A percentile compares a stretch with the other conserved stretches of the same genome.
Evolutionary conservation across 202 grass and related monocot species (phyloP).

Genomic region (Panicum virgatum): DNA sequence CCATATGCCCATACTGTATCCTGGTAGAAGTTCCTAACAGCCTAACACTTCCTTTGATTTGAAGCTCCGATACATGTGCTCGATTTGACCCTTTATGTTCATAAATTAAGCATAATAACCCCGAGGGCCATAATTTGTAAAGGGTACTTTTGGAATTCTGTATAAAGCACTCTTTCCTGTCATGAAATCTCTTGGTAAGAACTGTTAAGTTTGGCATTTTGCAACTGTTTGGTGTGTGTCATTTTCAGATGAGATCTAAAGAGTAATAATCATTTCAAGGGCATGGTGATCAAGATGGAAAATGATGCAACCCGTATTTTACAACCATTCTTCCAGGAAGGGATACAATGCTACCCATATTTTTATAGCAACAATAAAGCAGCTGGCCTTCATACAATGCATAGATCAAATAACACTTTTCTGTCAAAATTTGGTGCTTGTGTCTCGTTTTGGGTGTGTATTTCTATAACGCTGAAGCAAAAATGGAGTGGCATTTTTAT

Average conservation of each 20-base stretch:
- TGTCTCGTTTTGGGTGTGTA: background rate
- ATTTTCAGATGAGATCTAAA: constrained; percentile 10
- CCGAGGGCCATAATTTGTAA: background rate
- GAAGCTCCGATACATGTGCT: background rate
- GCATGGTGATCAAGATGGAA: background rate
- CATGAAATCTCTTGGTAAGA: constrained; percentile 2
- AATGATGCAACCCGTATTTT: background rate
- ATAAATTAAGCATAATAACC: background rate
- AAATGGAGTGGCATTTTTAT: background rate
- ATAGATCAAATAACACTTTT: background rate
- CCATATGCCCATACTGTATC: constrained; percentile 29
- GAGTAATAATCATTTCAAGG: constrained; percentile 5
- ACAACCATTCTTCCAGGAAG: background rate
- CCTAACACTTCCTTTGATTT: constrained; percentile 1
- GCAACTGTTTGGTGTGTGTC: background rate
- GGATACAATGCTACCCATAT: background rate
- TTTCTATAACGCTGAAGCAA: constrained; percentile 5
- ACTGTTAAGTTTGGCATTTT: constrained; percentile 7
- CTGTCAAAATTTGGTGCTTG: background rate
- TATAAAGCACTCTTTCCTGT: background rate
- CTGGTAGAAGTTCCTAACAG: constrained; percentile 24
- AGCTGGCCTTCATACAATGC: constrained; percentile 2
- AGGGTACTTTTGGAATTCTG: background rate
- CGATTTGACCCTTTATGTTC: background rate
- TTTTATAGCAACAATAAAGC: background rate